Evolutionary conservation across 1,284 basidiomycete genomes (phyloP), one percentile per base, ranked within the genome.

Genomic region (Malassezia restricta): DNA sequence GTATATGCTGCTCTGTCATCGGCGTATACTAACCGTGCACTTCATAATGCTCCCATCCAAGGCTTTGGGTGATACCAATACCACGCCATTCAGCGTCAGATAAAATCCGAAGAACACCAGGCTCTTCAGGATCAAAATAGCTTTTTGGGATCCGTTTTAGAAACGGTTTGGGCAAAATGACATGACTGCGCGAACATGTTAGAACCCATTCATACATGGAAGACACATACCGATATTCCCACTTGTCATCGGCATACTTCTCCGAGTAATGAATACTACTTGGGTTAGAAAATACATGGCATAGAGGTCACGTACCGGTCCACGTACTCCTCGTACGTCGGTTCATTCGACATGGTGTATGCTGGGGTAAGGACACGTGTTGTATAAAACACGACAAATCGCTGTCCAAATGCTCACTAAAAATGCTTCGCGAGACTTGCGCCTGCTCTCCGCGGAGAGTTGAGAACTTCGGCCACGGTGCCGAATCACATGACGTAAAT

Each of bases 41-140:
- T 77, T 92, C 91, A 66, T 94, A 95, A 68, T 95, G 90, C 72
- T 90, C 86, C 91, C 91, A 96, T 8, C 91, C 91, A 44, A 92
- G 77, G 74, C 87, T 90, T 75, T 95, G 91, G 30, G 86, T 88
- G 67, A 94, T 94, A 9, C 91, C 91, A 56, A 96, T 90, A 0
- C 86, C 86, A 70, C 91, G 79, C 91, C 91, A 96, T 75, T 96
- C 91, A 39, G 80, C 75, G 73, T 95, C 91, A 4, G 80, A 76
- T 49, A 95, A 76, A 49, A 95, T 81, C 7, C 90, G 81, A 53
- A 95, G 79, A 5, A 85, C 82, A 6, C 86, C 86, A 29, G 81
- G 78, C 58, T 86, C 81, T 63, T 90, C 84, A 1, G 75, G 74
- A 35, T 79, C 77, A 64, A 82, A 85, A 61, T 76, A 78, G 41